These are phyloP conservation scores for Thielaviopsis musarum DNA, from an alignment of 2,329 filamentous ascomycete species.

Conservation along the genomic window DNA sequence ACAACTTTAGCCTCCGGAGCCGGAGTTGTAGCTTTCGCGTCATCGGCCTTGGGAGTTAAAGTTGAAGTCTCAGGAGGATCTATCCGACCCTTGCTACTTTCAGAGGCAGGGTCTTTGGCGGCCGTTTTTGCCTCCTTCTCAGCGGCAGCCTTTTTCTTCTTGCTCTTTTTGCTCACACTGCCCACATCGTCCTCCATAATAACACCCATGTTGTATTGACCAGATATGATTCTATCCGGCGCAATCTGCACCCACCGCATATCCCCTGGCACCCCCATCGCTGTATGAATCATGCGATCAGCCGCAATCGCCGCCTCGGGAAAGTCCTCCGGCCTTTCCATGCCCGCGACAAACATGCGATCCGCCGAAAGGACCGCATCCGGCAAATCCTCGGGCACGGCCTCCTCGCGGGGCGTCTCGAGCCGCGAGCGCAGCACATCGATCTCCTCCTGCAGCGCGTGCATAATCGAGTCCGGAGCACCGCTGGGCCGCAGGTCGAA, in stretches of 20 bases:
- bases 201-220: background rate
- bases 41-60: background rate
- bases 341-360: background rate
- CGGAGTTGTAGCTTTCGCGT: background rate
- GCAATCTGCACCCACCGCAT: background rate
- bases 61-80: background rate
- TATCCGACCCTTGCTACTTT: background rate
- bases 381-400: background rate
- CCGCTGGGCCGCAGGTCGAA: background rate
- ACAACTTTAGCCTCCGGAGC: no score
- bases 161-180: background rate
- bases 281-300: background rate
- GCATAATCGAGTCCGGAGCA: background rate
- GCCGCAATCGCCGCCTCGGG: background rate
- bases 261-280: background rate
- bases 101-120: no score
- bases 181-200: background rate
- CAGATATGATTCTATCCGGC: background rate
- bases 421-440: background rate
- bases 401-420: background rate
- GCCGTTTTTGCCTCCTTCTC: background rate
- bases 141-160: background rate
- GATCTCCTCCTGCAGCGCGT: background rate
- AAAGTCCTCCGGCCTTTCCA: background rate
- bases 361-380: background rate